A percentile compares a stretch with the other conserved stretches of the same genome.
Evolutionary conservation across 1,284 basidiomycete genomes (phyloP).

Genomic region (Pisolithus thermaeus): DNA sequence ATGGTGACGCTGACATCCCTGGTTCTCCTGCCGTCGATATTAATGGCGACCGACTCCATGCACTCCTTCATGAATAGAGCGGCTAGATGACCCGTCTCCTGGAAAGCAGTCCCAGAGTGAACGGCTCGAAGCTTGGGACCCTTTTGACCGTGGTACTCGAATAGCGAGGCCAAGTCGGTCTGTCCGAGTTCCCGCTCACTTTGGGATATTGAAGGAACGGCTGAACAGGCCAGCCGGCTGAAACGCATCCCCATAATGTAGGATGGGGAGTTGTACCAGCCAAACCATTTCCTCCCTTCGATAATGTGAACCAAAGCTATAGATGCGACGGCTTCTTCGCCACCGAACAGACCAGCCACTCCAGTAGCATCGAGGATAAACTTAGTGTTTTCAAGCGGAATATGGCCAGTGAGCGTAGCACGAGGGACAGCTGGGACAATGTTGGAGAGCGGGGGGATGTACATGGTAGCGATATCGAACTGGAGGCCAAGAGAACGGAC

Average conservation of each 20-base stretch:
- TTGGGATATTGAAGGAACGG: conserved; percentile 15
- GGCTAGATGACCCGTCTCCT: conserved; percentile 24
- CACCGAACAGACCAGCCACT: neutral
- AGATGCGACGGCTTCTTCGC: conserved; percentile 1
- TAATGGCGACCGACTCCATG: conserved; percentile 1
- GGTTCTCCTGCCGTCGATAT: conserved; percentile 18
- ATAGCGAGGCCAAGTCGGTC: conserved; percentile 19
- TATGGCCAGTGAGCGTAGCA: neutral
- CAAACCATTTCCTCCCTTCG: conserved; percentile 14
- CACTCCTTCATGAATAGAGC: conserved; percentile 20
- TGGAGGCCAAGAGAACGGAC: too few species aligned
- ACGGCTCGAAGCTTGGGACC: conserved; percentile 23
- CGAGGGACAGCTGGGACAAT: neutral
- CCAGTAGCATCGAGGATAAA: neutral
- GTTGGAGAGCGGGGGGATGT: neutral
- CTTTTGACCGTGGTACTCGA: conserved; percentile 22
- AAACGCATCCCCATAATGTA: conserved; percentile 16
- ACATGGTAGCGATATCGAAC: neutral
- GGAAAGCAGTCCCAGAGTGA: conserved; percentile 24
- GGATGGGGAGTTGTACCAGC: conserved; percentile 21
- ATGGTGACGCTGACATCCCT: conserved; percentile 13
- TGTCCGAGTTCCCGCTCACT: conserved; percentile 28
- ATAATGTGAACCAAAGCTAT: conserved; percentile 16
- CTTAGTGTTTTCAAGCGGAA: neutral
- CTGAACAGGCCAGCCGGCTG: conserved; percentile 9